Evolutionary conservation across 805 yeast species (phyloP).

Genomic region (Candida ipomoeae): DNA sequence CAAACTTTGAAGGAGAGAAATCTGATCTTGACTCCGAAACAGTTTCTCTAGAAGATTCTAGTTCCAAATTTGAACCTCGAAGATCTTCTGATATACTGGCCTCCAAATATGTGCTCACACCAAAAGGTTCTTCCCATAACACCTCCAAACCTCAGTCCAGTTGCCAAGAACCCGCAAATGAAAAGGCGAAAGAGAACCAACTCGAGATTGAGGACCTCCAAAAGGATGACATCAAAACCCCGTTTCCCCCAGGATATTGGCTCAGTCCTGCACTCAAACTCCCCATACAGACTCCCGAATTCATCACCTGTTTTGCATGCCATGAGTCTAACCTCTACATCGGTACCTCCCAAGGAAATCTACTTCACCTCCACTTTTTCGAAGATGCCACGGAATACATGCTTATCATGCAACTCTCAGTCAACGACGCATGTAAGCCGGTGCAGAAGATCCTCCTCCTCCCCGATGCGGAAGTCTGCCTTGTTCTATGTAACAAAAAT

Average conservation of each 20-base stretch:
- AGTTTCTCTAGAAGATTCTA: too few relatives aligned
- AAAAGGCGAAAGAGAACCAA: too few relatives aligned
- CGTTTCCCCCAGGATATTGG: conserved; percentile 10
- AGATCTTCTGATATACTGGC: too few relatives aligned
- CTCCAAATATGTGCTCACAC: too few relatives aligned
- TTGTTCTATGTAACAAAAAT: conserved; percentile 25
- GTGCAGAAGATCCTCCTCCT: conserved; percentile 26
- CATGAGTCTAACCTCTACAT: conserved; percentile 32
- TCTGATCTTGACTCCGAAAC: too few relatives aligned
- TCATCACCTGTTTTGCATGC: conserved; percentile 20
- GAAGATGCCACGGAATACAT: conserved; percentile 37
- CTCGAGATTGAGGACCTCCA: too few relatives aligned
- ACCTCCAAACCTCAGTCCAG: too few relatives aligned
- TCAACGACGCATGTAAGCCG: conserved; percentile 9
- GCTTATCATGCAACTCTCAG: conserved; percentile 22
- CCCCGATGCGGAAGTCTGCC: conserved; percentile 22
- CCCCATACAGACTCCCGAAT: conserved; percentile 6
- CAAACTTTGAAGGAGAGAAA: too few relatives aligned
- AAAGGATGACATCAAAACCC: not conserved
- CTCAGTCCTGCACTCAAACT: conserved; percentile 10
- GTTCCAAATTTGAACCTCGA: too few relatives aligned
- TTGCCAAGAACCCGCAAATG: too few relatives aligned
- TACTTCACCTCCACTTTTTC: conserved; percentile 37
- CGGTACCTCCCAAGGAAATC: conserved; percentile 33
- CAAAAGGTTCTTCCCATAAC: too few relatives aligned